phyloP scores from a whole-genome alignment of 768 basidiomycete species.

The Boletus sp. region DNA sequence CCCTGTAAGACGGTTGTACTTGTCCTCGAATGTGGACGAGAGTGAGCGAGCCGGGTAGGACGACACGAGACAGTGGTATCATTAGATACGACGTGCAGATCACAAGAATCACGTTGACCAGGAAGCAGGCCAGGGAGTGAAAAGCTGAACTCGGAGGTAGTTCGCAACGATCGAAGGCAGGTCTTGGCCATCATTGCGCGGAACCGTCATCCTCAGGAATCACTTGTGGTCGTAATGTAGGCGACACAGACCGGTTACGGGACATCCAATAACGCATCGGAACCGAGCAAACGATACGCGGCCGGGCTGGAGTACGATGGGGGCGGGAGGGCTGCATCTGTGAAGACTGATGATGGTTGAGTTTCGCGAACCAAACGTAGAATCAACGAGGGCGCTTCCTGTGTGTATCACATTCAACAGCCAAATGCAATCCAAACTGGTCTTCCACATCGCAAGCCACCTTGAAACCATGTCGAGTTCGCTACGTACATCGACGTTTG shows the following conservation, averaged over 20 bases:
- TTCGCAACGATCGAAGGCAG: slow-evolving; percentile 16
- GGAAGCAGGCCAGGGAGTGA: slow-evolving; percentile 20
- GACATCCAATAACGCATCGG: slow-evolving; percentile 20
- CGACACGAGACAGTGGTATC: slow-evolving; percentile 10
- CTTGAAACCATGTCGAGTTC: slow-evolving; percentile 54
- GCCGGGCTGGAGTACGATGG: slow-evolving; percentile 16
- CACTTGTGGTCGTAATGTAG: not conserved
- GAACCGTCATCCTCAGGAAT: not conserved
- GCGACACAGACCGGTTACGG: slow-evolving; percentile 19
- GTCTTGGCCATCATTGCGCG: slow-evolving; percentile 33
- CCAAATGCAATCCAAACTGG: slow-evolving; percentile 19
- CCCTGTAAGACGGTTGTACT: slow-evolving; percentile 10
- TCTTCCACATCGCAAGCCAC: slow-evolving; percentile 28
- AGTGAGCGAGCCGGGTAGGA: slow-evolving; percentile 12
- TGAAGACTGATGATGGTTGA: slow-evolving; percentile 17
- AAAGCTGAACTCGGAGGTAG: slow-evolving; percentile 23
- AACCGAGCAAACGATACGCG: slow-evolving; percentile 39
- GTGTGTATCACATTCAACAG: slow-evolving; percentile 34
- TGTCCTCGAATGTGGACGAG: slow-evolving; percentile 13
- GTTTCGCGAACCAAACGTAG: slow-evolving; percentile 11
- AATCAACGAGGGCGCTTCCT: slow-evolving; percentile 28
- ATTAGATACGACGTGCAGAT: slow-evolving; percentile 7
- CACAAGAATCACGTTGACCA: slow-evolving; percentile 8
- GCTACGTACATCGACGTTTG: slow-evolving; percentile 53
- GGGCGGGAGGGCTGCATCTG: slow-evolving; percentile 25